Evolutionary conservation across 164 flowering plant genomes (phyloP).

Genomic region (Vitis rotundifolia): DNA sequence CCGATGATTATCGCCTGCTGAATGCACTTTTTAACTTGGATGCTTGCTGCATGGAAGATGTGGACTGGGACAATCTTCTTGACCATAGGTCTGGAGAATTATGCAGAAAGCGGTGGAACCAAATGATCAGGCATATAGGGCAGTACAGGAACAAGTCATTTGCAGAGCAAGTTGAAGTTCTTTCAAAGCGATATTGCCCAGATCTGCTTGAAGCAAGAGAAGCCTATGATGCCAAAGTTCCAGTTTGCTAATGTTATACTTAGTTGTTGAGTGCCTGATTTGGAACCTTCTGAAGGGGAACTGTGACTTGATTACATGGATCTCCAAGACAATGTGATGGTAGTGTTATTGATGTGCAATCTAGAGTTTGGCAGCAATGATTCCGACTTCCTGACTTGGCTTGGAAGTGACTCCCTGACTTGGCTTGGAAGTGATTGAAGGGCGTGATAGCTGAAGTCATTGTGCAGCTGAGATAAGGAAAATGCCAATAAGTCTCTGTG

Average conservation of each 20-base stretch:
- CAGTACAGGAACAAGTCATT: conserved; percentile 40
- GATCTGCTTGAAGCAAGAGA: conserved; percentile 46
- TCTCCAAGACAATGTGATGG: too few relatives aligned
- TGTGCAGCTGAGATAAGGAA: too few relatives aligned
- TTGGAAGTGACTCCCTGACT: too few relatives aligned
- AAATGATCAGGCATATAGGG: conserved; percentile 65
- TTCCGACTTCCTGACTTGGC: too few relatives aligned
- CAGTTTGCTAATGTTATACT: neutral
- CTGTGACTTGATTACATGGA: too few relatives aligned
- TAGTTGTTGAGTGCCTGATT: too few relatives aligned
- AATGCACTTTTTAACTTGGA: conserved; percentile 47
- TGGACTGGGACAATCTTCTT: conserved; percentile 66
- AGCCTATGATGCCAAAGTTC: conserved; percentile 33
- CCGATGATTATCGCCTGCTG: conserved; percentile 61
- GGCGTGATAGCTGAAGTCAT: too few relatives aligned
- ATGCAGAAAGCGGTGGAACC: conserved; percentile 55
- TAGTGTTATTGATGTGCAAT: too few relatives aligned
- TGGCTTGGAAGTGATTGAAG: too few relatives aligned
- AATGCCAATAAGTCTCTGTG: too few relatives aligned
- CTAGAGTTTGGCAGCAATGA: too few relatives aligned
- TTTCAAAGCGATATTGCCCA: conserved; percentile 41
- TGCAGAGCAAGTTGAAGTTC: conserved; percentile 32
- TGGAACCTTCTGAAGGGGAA: too few relatives aligned
- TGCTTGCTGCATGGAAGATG: conserved; percentile 60
- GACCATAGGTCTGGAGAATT: conserved; percentile 55